A percentile compares a stretch with the other conserved stretches of the same genome.
These are phyloP conservation scores for Vigna reflexopilosa DNA, from an alignment of 306 rosid genomes.

Conservation along the genomic window DNA sequence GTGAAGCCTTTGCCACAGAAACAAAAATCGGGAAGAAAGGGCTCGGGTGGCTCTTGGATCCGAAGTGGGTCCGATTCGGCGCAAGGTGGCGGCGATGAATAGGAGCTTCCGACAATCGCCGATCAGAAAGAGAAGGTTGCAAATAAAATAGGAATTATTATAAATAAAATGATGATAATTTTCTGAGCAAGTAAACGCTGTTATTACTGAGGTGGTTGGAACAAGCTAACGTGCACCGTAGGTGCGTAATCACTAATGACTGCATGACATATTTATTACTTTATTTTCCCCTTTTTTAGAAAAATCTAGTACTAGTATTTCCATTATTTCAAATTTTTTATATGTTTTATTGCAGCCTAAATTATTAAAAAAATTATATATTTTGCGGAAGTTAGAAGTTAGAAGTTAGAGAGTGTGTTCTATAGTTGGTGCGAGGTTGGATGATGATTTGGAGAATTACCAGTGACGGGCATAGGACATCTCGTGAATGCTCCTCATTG, in stretches of 20 bases:
- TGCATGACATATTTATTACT: slow-evolving; percentile 12
- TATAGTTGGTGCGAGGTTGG: slow-evolving; percentile 42
- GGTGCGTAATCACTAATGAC: slow-evolving; percentile 43
- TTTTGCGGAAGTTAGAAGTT: slow-evolving; percentile 36
- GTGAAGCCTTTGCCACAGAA: slow-evolving; percentile 33
- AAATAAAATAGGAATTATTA: slow-evolving; percentile 41
- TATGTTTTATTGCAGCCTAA: neutral
- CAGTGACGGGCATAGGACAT: slow-evolving; percentile 3
- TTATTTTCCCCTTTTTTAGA: neutral
- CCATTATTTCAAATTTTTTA: neutral
- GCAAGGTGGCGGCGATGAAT: slow-evolving; percentile 49
- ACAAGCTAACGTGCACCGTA: slow-evolving; percentile 48
- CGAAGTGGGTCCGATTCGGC: slow-evolving; percentile 46
- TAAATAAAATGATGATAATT: slow-evolving; percentile 51
- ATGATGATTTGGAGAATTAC: slow-evolving; percentile 41
- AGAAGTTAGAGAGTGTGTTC: slow-evolving; percentile 11
- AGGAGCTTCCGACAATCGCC: slow-evolving; percentile 56
- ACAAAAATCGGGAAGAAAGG: slow-evolving; percentile 20
- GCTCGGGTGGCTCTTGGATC: slow-evolving; percentile 44
- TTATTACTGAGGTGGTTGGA: slow-evolving; percentile 46
- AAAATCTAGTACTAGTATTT: neutral
- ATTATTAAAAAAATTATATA: neutral
- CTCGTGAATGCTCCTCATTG: slow-evolving; percentile 22
- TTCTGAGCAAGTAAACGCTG: slow-evolving; percentile 48
- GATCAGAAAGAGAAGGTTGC: slow-evolving; percentile 45